Conservation (phyloP, 164 flowering plant species). For the Kalanchoe fedtschenkoi region DNA sequence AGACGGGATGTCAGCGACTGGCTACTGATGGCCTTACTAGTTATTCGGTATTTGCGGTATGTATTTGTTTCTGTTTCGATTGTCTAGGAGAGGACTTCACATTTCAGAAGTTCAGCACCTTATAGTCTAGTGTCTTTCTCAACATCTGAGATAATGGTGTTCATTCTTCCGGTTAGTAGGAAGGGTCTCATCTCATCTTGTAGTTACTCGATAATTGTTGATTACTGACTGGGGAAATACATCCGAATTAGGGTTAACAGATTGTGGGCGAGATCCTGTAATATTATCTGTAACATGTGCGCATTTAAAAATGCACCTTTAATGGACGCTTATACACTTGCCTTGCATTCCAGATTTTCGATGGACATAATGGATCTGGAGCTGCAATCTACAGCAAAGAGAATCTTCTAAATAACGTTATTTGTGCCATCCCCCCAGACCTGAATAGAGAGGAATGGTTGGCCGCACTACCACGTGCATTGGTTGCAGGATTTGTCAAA, state of each 20-base stretch:
- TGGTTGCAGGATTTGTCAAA: slow-evolving; percentile 95
- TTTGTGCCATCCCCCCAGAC: slow-evolving; percentile 76
- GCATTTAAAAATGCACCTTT: neutral
- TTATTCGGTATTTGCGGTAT: slow-evolving; percentile 83
- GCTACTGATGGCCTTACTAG: slow-evolving; percentile 76
- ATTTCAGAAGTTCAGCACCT: no score
- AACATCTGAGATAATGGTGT: no score
- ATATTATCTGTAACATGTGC: neutral
- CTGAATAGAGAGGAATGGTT: slow-evolving; percentile 92
- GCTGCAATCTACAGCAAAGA: slow-evolving; percentile 97
- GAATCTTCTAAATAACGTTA: slow-evolving; percentile 74
- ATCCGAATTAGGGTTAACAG: no score
- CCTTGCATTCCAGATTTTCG: slow-evolving; percentile 67
- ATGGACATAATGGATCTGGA: slow-evolving; percentile 95
- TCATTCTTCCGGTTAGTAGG: no score
- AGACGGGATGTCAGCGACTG: slow-evolving; percentile 71
- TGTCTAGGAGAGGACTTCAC: no score
- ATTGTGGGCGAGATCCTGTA: neutral
- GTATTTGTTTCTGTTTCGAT: neutral
- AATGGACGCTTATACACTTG: slow-evolving; percentile 1
- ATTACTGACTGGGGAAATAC: no score
- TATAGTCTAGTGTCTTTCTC: no score
- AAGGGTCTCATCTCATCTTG: no score
- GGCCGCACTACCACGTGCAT: slow-evolving; percentile 85
- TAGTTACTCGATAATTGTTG: no score